Base-by-base conservation (phyloP, 805 yeast species). In the Lachancea meyersii region DNA sequence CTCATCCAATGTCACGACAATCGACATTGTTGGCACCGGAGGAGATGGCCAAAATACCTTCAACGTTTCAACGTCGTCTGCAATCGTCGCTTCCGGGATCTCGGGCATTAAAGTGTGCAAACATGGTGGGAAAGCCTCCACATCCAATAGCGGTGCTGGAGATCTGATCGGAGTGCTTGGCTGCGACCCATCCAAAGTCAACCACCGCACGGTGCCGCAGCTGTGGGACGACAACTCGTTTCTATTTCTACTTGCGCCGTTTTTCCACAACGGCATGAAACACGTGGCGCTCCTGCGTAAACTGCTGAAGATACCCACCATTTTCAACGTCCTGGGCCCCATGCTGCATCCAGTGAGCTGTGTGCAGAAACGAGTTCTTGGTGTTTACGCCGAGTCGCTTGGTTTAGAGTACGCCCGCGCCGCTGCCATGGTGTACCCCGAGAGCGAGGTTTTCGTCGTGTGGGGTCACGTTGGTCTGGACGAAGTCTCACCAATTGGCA, bases 31-130 rank as follows among this genome's bases (percentile, higher is more conserved):
- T 5, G 99, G 99, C 1, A 93, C 99, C 0, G 99, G 99, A 21
- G 99, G 99, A 13, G 99, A 93, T 60, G 96, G 96, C 1, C 96
- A 93, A 58, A 83, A 93, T 60, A 93, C 99, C 0, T 93, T 93
- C 68, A 93, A 93, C 54, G 98, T 93, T 2, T 83, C 95, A 13
- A 93, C 98, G 0, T 86, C 97, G 2, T 72, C 96, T 1, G 97
- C 97, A 1, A 87, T 93, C 37, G 88, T 93, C 2, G 93, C 88
- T 0, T 86, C 97, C 0, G 99, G 98, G 6, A 82, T 87, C 71
- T 53, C 60, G 4, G 75, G 76, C 4, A 42, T 91, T 32, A 75
- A 76, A 18, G 82, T 93, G 14, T 86, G 95, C 58, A 93, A 93
- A 48, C 99, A 93, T 62, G 99, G 99, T 19, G 97, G 97, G 11